Evolutionary conservation across 225 moss, liverwort and hornwort species (phyloP).

Genomic region (Pseudoscleropodium purum): DNA sequence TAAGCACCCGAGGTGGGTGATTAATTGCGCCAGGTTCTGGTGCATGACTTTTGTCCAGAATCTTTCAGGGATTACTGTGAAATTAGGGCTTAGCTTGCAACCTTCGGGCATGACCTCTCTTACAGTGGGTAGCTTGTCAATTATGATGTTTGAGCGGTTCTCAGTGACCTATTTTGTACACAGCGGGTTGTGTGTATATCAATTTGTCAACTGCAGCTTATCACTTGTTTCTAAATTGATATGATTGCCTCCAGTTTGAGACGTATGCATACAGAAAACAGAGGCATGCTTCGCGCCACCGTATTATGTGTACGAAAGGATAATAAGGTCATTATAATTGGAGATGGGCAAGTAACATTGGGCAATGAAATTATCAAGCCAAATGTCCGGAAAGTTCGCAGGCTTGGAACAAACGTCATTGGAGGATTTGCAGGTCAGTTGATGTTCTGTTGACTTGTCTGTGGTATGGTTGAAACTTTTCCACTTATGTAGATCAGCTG

Average conservation of each 20-base stretch:
- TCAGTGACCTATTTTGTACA: neutral
- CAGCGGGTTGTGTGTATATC: neutral
- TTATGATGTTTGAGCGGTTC: neutral
- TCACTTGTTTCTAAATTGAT: neutral
- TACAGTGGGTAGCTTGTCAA: neutral
- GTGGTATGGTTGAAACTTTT: neutral
- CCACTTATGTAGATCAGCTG: neutral
- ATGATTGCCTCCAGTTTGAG: conserved; percentile 15
- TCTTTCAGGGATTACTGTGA: neutral
- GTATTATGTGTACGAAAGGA: conserved; percentile 81
- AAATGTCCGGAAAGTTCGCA: conserved; percentile 85
- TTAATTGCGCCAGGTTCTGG: neutral
- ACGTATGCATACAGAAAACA: conserved; percentile 35
- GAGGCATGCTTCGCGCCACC: conserved; percentile 82
- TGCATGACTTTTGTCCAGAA: neutral
- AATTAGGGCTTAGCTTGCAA: conserved; percentile 5
- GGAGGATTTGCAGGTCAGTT: conserved; percentile 81
- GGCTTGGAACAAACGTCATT: conserved; percentile 80
- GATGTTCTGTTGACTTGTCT: neutral
- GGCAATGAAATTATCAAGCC: conserved; percentile 90
- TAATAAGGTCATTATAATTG: conserved; percentile 73
- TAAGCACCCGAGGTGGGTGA: neutral
- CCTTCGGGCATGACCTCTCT: neutral
- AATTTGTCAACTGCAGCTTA: neutral
- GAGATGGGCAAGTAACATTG: conserved; percentile 87